Evolutionary conservation across 371 early-diverging fungal species (phyloP).

Genomic region (Syncephalastrum contaminatum): DNA sequence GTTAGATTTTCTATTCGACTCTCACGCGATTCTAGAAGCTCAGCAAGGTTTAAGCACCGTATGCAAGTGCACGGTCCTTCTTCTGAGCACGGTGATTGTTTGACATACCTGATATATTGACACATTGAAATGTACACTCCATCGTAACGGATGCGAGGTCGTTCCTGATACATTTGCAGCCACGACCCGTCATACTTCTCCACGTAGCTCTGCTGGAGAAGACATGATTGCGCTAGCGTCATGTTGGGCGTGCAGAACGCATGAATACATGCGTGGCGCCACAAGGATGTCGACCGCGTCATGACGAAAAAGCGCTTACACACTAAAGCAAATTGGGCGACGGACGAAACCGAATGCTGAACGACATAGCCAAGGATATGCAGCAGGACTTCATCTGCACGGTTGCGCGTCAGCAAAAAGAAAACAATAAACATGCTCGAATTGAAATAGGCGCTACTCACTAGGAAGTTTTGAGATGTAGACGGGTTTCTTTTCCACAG

Average conservation of each 20-base stretch:
- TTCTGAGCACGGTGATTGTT: background rate
- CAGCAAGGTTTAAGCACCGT: background rate
- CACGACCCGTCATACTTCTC: slow-evolving; percentile 19
- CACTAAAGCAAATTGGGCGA: slow-evolving; percentile 38
- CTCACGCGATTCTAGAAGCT: no score
- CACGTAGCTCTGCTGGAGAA: slow-evolving; percentile 11
- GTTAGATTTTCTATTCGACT: no score
- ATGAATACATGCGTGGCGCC: slow-evolving; percentile 50
- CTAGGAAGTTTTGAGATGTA: slow-evolving; percentile 19
- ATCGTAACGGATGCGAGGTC: slow-evolving; percentile 56
- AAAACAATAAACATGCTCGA: slow-evolving; percentile 1
- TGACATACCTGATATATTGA: slow-evolving; percentile 38
- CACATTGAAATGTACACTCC: slow-evolving; percentile 62
- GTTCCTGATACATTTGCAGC: slow-evolving; percentile 45
- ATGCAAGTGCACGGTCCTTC: background rate
- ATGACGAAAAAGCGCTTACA: slow-evolving; percentile 48
- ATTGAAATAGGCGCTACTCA: slow-evolving; percentile 3
- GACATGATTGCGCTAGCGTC: slow-evolving; percentile 11
- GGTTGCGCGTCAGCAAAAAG: background rate
- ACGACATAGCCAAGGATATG: slow-evolving; percentile 28
- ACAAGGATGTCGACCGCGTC: slow-evolving; percentile 40
- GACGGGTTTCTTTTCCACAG: slow-evolving; percentile 18
- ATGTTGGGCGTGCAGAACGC: slow-evolving; percentile 24
- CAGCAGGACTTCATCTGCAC: slow-evolving; percentile 27
- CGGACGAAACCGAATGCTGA: slow-evolving; percentile 28